These are phyloP conservation scores for Saturnispora gosingensis DNA, from an alignment of 805 yeast species.

Conservation along the genomic window DNA sequence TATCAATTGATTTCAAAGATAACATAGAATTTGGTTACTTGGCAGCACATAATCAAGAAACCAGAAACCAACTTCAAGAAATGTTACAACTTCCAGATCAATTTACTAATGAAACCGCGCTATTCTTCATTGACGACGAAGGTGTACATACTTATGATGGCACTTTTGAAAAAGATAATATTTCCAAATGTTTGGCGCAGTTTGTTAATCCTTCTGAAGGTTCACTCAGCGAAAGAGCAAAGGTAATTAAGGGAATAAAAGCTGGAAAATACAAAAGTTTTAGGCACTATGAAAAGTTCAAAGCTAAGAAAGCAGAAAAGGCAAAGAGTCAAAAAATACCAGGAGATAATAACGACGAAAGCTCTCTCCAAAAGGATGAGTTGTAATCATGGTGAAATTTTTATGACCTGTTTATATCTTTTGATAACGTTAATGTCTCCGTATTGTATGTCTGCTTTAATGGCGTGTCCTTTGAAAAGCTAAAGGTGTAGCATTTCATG, in stretches of 20 bases:
- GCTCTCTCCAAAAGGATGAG: slow-evolving; percentile 14
- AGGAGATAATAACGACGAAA: not conserved
- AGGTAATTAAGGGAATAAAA: slow-evolving; percentile 17
- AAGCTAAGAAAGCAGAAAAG: slow-evolving; percentile 17
- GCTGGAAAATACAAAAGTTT: slow-evolving; percentile 18
- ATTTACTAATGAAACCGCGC: slow-evolving; percentile 15
- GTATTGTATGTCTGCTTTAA: not conserved
- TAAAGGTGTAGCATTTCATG: not conserved
- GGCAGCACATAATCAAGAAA: slow-evolving; percentile 12
- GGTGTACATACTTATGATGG: slow-evolving; percentile 21
- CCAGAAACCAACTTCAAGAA: slow-evolving; percentile 11
- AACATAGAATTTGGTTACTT: slow-evolving; percentile 38
- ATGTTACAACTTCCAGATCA: slow-evolving; percentile 10
- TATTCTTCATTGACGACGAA: slow-evolving; percentile 17
- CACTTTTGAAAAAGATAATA: slow-evolving; percentile 21
- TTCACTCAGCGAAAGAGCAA: slow-evolving; percentile 21
- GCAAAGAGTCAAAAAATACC: slow-evolving; percentile 3
- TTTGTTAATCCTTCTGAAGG: slow-evolving; percentile 30
- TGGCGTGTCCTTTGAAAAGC: not conserved
- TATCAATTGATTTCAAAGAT: slow-evolving; percentile 63
- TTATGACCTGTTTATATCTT: not conserved
- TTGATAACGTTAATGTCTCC: not conserved
- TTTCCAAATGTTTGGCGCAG: slow-evolving; percentile 26
- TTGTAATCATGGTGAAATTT: slow-evolving; percentile 4
- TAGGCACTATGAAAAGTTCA: slow-evolving; percentile 16